Evolutionary conservation across 345 rosid species (phyloP), one percentile per base, ranked within the genome.

Genomic region (Camelina neglecta): DNA sequence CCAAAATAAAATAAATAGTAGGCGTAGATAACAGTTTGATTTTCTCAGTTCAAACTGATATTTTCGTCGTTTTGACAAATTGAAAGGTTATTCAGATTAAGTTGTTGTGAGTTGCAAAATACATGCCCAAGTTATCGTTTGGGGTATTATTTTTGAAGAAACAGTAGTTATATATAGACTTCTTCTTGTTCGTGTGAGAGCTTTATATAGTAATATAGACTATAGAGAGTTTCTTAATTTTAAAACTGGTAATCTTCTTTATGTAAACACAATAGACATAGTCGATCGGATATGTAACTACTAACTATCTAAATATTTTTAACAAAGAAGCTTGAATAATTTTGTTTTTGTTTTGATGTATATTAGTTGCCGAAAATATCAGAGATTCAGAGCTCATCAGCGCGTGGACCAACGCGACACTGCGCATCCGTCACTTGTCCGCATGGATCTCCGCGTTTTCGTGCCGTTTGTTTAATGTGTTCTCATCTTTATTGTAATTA

Each of bases 361-460:
- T 11, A 44, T 2, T 8, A 58, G 29, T 26, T 26, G 29, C 3
- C 29, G 29, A 26, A 26, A 3, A 26, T 26, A 26, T 26, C 29
- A 26, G 29, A 26, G 3, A 4, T 26, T 26, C 29, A 26, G 29
- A 26, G 3, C 29, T 26, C 36, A 63, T 38, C 36, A 57, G 60
- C 59, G 71, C 48, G 73, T 75, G 69, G 61, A 60, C 23, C 10
- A 33, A 67, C 60, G 62, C 68, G 69, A 26, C 29, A 26, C 79
- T 67, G 36, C 68, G 55, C 72, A 48, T 58, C 53, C 75, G 66
- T 64, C 71, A 48, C 59, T 69, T 62, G 80, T 23, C 72, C 60
- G 71, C 80, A 63, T 75, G 74, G 61, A 33, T 44, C 70, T 42
- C 74, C 56, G 55, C 74, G 44, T 60, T 68, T 68, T 60, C 65